Evolutionary conservation across 495 filamentous ascomycete species (phyloP), one percentile per base, ranked within the genome.

Genomic region (Cercophora scortea): DNA sequence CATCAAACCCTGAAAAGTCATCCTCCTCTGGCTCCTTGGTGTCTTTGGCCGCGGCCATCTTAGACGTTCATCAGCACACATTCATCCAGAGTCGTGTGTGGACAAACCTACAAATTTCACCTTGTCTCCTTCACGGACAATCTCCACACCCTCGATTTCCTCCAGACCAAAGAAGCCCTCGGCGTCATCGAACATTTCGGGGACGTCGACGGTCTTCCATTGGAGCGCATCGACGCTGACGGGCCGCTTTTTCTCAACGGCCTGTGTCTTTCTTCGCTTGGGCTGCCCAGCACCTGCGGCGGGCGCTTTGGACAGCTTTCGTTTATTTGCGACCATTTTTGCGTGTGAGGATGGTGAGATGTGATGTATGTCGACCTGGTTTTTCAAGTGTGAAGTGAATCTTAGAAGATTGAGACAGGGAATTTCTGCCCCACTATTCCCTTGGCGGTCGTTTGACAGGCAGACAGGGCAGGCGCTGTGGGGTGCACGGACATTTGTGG

Each of bases 161-260:
- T 98, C 92, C 39, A 98, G 65, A 0, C 93, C 92, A 68, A 83
- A 95, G 67, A 98, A 96, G 0, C 94, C 93, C 56, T 90, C 89
- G n/a, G 87, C 87, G 75, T 97, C 88, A 41, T 93, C 87, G 54
- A 95, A 76, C 57, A 85, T 83, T 63, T 95, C 90, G 6, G 91
- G 91, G 49, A 96, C 76, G 18, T 82, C 66, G 13, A 96, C 90
- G 52, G 84, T 79, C 56, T 83, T 83, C 93, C 93, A 98, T 70
- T 75, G 71, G 33, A 97, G 76, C 15, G 84, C 77, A 56, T 93
- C 82, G n/a, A 86, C 57, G 33, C 55, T 61, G 9, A 71, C 66
- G 12, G 64, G 57, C 39, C 61, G 57, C 60, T 75, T 74, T 56
- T 47, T 19, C 50, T 45, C 42, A 6, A 18, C 25, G 5, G 25